Percentiles rank a stretch among this genome's conserved stretches.
Conservation (phyloP, 768 basidiomycete species). For the Xerocomus potaroensis region DNA sequence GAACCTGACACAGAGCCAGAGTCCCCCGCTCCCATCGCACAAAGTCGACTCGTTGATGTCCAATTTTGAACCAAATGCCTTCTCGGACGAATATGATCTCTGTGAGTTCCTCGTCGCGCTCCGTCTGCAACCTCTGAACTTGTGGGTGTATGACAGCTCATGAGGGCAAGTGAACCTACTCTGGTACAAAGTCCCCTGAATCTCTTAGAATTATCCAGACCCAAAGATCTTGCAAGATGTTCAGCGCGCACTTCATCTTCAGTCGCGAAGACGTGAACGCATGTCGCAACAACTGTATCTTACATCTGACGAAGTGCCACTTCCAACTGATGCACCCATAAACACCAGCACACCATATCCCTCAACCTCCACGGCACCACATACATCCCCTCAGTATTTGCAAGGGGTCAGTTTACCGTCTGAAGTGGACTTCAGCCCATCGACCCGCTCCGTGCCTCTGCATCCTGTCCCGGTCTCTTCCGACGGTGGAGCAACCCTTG, state of each 20-base stretch:
- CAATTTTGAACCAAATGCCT: slow-evolving; percentile 40
- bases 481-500: slow-evolving; percentile 66
- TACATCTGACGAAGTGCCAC: slow-evolving; percentile 17
- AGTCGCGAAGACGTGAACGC: slow-evolving; percentile 72
- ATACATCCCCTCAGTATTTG: slow-evolving; percentile 20
- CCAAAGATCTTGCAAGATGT: slow-evolving; percentile 79
- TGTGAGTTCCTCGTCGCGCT: slow-evolving; percentile 42
- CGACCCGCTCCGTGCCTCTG: slow-evolving; percentile 40
- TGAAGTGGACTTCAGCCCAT: slow-evolving; percentile 71
- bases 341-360: slow-evolving; percentile 27
- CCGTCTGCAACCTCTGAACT: slow-evolving; percentile 9
- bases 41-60: slow-evolving; percentile 26
- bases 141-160: slow-evolving; percentile 45
- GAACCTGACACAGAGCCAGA: slow-evolving; percentile 12
- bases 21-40: slow-evolving; percentile 12
- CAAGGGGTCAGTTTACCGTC: slow-evolving; percentile 20
- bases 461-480: slow-evolving; percentile 70
- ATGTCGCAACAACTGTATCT: slow-evolving; percentile 23
- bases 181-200: slow-evolving; percentile 9
- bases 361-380: slow-evolving; percentile 27
- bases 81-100: slow-evolving; percentile 77
- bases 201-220: slow-evolving; percentile 40
- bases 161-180: slow-evolving; percentile 51
- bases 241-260: slow-evolving; percentile 67
- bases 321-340: slow-evolving; percentile 25